phyloP scores from a whole-genome alignment of 805 yeast species.

The Saturnispora gosingensis region DNA sequence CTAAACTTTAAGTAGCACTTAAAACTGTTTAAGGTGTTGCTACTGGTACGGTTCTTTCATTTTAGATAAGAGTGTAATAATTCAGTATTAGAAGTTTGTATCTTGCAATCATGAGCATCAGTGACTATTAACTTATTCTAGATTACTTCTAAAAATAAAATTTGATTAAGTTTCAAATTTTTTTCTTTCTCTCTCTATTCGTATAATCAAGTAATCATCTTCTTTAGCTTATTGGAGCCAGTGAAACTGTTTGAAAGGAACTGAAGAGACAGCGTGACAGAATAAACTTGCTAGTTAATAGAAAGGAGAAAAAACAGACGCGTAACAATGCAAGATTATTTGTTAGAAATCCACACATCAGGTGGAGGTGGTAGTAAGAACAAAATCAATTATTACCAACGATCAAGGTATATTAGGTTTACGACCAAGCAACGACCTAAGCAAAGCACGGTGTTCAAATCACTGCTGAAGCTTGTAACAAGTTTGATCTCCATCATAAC shows the following conservation, averaged over 20 bases:
- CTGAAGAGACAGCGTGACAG: neutral
- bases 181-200: neutral
- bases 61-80: neutral
- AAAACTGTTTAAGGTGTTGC: too few relatives aligned
- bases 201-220: neutral
- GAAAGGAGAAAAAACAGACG: neutral
- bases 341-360: constrained; percentile 4
- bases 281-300: neutral
- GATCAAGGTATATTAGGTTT: constrained; percentile 5
- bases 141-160: neutral
- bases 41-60: too few relatives aligned
- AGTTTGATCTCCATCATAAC: neutral
- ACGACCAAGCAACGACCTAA: constrained; percentile 3
- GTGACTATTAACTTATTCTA: neutral
- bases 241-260: neutral
- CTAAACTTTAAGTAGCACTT: too few relatives aligned
- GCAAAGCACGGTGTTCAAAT: neutral
- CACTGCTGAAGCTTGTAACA: neutral
- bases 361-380: neutral
- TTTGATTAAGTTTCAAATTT: neutral
- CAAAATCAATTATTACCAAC: neutral
- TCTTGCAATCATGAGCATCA: neutral
- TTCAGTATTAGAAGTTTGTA: too few relatives aligned
- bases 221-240: neutral
- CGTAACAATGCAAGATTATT: neutral